phyloP scores from a whole-genome alignment of 805 yeast species.

The Candida loeiensis region DNA sequence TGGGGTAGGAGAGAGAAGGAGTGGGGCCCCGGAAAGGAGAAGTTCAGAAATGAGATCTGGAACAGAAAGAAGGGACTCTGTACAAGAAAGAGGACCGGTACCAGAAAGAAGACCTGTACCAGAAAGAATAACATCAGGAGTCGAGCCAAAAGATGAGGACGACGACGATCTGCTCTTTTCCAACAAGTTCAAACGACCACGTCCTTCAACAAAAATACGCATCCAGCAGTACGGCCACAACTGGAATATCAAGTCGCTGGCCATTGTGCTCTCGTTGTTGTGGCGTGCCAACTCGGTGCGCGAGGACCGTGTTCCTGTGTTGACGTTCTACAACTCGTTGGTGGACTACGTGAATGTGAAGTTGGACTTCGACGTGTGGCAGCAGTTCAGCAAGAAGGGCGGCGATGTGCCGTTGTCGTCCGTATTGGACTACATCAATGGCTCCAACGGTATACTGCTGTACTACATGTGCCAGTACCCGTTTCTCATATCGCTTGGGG shows the following conservation, averaged over 20 bases:
- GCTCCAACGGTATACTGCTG: conserved; percentile 29
- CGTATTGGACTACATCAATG: conserved; percentile 48
- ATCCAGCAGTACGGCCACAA: conserved; percentile 67
- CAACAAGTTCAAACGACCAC: conserved; percentile 11
- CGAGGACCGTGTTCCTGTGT: conserved; percentile 22
- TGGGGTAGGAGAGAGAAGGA: no score
- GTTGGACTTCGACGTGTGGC: conserved; percentile 86
- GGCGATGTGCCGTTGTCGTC: conserved; percentile 27
- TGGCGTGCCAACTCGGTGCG: conserved; percentile 50
- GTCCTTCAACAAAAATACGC: conserved; percentile 34
- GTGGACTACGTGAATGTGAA: conserved; percentile 75
- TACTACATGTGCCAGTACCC: conserved; percentile 82
- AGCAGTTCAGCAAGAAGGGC: conserved; percentile 30
- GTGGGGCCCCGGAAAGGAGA: no score
- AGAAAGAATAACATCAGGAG: no score
- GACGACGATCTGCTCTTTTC: conserved; percentile 8
- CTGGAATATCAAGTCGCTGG: conserved; percentile 77
- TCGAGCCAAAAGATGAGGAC: no score
- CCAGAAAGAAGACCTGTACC: background rate
- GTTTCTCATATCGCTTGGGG: conserved; percentile 73
- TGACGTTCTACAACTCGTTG: conserved; percentile 70
- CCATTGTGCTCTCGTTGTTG: conserved; percentile 52
- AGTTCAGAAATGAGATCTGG: no score
- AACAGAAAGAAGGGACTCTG: no score
- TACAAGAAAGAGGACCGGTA: background rate